These are phyloP conservation scores for Leucocoprinus leucothites DNA, from an alignment of 768 basidiomycete genomes.

Conservation along the genomic window DNA sequence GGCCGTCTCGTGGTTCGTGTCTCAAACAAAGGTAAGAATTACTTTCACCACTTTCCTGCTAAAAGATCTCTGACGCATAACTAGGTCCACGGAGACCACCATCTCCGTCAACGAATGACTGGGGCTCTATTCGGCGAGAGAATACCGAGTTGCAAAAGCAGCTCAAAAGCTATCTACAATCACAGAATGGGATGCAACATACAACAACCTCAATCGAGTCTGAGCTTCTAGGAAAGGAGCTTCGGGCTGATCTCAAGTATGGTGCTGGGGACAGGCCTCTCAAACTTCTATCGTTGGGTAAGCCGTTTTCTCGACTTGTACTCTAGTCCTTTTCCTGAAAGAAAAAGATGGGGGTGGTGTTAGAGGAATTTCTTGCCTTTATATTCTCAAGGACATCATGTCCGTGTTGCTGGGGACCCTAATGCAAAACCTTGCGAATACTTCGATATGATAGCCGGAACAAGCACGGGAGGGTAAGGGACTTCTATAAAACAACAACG, in stretches of 20 bases:
- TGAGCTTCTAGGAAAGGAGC: slow-evolving; percentile 21
- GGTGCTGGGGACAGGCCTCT: slow-evolving; percentile 20
- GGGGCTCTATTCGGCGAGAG: slow-evolving; percentile 12
- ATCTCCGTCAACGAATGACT: slow-evolving; percentile 14
- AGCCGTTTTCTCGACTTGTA: too few species aligned
- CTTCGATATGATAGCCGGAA: slow-evolving; percentile 35
- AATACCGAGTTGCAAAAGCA: slow-evolving; percentile 18
- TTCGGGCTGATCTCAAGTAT: slow-evolving; percentile 22
- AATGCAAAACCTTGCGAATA: slow-evolving; percentile 26
- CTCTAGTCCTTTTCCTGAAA: too few species aligned
- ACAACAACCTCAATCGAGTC: slow-evolving; percentile 23
- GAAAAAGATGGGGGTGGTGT: slow-evolving; percentile 32
- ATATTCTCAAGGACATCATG: slow-evolving; percentile 29
- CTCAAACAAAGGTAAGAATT: slow-evolving; percentile 21
- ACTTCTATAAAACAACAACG: background rate
- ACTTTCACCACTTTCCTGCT: too few species aligned
- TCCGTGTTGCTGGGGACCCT: slow-evolving; percentile 18
- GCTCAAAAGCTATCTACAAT: slow-evolving; percentile 20
- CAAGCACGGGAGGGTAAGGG: slow-evolving; percentile 30
- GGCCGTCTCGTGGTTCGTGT: slow-evolving; percentile 26
- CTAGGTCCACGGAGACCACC: slow-evolving; percentile 8
- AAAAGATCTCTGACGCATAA: too few species aligned
- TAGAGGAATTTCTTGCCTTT: slow-evolving; percentile 28
- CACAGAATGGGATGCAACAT: slow-evolving; percentile 16
- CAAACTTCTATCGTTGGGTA: slow-evolving; percentile 22